Conservation (phyloP, 192 early-diverging fungal species). For the Entomortierella parvispora region DNA sequence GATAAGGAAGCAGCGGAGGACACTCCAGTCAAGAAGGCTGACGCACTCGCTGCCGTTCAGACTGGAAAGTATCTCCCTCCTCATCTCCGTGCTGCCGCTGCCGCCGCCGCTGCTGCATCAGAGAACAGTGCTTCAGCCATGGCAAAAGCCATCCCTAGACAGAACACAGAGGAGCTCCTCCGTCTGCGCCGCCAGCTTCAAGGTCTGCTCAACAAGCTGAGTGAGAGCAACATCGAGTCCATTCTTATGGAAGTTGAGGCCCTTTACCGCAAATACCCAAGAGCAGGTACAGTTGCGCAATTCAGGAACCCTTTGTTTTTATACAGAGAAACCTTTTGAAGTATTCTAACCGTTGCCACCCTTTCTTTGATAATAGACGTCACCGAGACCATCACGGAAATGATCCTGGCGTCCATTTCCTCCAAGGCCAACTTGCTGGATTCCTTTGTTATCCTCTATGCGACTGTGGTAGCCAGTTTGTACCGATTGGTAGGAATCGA, state of each 20-base stretch:
- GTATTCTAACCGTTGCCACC: background rate
- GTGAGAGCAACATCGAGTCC: constrained; percentile 91
- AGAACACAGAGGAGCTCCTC: constrained; percentile 74
- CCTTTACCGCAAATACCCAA: constrained; percentile 73
- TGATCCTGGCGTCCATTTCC: constrained; percentile 81
- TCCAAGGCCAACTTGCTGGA: constrained; percentile 90
- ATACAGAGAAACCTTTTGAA: constrained; percentile 10
- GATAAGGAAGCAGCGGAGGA: constrained; percentile 46
- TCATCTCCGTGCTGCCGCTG: constrained; percentile 73
- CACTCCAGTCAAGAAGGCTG: constrained; percentile 5
- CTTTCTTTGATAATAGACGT: constrained; percentile 67
- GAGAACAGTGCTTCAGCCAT: constrained; percentile 32
- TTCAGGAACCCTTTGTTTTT: constrained; percentile 5
- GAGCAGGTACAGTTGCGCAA: constrained; percentile 62
- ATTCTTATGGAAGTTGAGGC: constrained; percentile 86
- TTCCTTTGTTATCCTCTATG: constrained; percentile 91
- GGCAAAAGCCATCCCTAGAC: constrained; percentile 41
- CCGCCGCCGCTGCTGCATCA: constrained; percentile 21
- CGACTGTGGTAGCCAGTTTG: constrained; percentile 84
- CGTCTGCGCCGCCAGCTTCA: constrained; percentile 84
- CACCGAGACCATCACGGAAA: constrained; percentile 82
- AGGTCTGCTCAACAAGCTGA: constrained; percentile 91
- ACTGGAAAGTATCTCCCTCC: constrained; percentile 88
- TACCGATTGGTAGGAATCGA: constrained; percentile 88
- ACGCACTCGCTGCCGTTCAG: background rate